These are phyloP conservation scores for Boletus pseudo-olivaceus DNA, from an alignment of 768 basidiomycete genomes.

Conservation along the genomic window DNA sequence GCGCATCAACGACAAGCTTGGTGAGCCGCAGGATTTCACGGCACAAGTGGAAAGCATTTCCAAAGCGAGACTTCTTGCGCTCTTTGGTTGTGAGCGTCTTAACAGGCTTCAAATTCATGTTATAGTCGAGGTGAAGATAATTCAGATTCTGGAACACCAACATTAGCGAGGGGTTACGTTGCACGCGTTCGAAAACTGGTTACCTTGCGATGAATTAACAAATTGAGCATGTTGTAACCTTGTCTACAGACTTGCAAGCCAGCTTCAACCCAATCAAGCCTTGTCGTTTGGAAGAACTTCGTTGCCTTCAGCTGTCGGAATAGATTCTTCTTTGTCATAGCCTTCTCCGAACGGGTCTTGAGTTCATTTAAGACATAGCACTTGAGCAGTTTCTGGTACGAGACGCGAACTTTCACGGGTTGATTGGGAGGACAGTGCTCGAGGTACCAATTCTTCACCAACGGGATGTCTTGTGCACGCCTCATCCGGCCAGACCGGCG, in stretches of 20 bases:
- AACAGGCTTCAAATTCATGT: constrained; percentile 97
- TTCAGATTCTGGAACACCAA: constrained; percentile 63
- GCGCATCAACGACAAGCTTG: constrained; percentile 97
- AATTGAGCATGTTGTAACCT: constrained; percentile 99
- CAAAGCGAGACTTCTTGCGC: constrained; percentile 99
- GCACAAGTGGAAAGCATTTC: constrained; percentile 98
- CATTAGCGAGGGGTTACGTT: not conserved
- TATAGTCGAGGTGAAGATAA: constrained; percentile 95
- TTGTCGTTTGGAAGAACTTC: constrained; percentile 99
- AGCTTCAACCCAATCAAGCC: constrained; percentile 98
- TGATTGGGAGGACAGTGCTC: constrained; percentile 97
- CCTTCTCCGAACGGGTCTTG: constrained; percentile 83
- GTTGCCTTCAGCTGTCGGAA: constrained; percentile 97
- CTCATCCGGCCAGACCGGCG: constrained; percentile 90
- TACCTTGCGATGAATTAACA: constrained; percentile 97
- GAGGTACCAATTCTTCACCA: constrained; percentile 98
- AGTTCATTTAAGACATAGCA: constrained; percentile 95
- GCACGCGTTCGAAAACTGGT: not conserved
- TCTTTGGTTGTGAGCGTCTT: constrained; percentile 99
- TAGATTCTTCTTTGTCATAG: constrained; percentile 96
- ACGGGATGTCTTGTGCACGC: constrained; percentile 90
- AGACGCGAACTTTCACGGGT: constrained; percentile 97
- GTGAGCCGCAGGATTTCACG: constrained; percentile 97
- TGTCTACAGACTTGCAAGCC: constrained; percentile 98
- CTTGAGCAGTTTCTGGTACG: constrained; percentile 97